Evolutionary conservation across 345 rosid species (phyloP), one percentile per base, ranked within the genome.

Genomic region (Linum trigynum): DNA sequence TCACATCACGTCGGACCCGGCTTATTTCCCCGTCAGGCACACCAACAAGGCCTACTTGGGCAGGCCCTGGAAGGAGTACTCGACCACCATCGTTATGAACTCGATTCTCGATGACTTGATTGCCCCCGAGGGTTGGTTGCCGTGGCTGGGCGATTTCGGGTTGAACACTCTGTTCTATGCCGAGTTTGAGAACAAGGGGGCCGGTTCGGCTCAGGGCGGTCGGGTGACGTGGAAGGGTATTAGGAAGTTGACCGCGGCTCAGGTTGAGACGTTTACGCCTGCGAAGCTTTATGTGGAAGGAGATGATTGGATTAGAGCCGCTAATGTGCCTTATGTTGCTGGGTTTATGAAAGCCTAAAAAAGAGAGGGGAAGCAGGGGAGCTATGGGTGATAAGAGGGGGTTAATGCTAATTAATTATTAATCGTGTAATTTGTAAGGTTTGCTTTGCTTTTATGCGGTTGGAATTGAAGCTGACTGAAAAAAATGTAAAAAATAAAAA

Each of bases 141-240:
- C 80, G 0, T 83, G 87, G 91, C 2, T 38, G 0, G 92, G 88
- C 0, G 56, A 68, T 4, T 75, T 74, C n/a, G 86, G 68, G 15
- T 79, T 86, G 1, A 45, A 86, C 64, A 89, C 98, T 39, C 65
- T 78, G 50, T 81, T 14, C 23, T 92, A 82, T 35, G 78, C 85
- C 0, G 98, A 92, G 80, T 79, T 65, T 50, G 37, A 67, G 39
- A 89, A 89, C 66, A 62, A 67, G 50, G 98, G 96, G 32, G 74
- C 83, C 15, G 95, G 98, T 23, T 73, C 98, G 1, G 69, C 2
- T 5, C 65, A 59, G 39, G 50, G 72, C 2, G 43, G 55, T 7
- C 81, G 89, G 60, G 98, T 79, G 5, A 78, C 42, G 5, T 89
- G 95, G 96, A 74, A 65, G 9, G 89, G 92, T 0, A 63, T 84